phyloP scores from a whole-genome alignment of 768 basidiomycete genomes.

The Panaeolus papilionaceus region DNA sequence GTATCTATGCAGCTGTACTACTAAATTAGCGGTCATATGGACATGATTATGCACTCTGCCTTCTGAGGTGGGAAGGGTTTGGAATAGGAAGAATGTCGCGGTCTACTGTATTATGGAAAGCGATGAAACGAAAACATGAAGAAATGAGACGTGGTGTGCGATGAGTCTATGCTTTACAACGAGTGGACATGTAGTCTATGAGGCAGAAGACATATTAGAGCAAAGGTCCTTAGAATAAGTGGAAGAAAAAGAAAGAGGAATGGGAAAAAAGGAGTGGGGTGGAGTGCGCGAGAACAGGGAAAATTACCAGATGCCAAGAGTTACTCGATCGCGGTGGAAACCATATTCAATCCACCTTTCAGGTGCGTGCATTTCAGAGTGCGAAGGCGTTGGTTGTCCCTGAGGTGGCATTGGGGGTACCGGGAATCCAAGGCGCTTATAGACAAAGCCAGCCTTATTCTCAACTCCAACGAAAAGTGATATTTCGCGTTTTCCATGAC shows the following conservation, averaged over 20 bases:
- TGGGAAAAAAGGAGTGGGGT: not conserved
- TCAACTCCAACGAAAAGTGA: slow-evolving; percentile 71
- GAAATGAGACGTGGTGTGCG: not conserved
- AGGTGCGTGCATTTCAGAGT: slow-evolving; percentile 43
- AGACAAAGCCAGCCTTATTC: slow-evolving; percentile 61
- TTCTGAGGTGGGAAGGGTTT: not conserved
- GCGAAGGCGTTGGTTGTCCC: not conserved
- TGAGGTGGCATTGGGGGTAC: slow-evolving; percentile 46
- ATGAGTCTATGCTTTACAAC: slow-evolving; percentile 8
- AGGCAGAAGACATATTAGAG: not conserved
- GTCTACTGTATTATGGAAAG: slow-evolving; percentile 2
- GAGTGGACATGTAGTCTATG: not conserved
- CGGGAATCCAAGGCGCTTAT: slow-evolving; percentile 69
- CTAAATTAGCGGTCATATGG: not conserved
- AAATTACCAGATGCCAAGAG: slow-evolving; percentile 72
- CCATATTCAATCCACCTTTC: slow-evolving; percentile 69
- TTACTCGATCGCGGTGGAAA: slow-evolving; percentile 52
- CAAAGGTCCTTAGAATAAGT: not conserved
- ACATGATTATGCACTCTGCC: slow-evolving; percentile 10
- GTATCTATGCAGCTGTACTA: slow-evolving; percentile 2
- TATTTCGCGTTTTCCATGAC: slow-evolving; percentile 48
- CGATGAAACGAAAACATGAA: slow-evolving; percentile 9
- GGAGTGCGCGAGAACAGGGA: not conserved
- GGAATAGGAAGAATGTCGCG: not conserved
- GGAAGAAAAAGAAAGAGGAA: not conserved